Base-by-base conservation (phyloP, 495 filamentous ascomycete species). In the Hypoxylon subgilvum region DNA sequence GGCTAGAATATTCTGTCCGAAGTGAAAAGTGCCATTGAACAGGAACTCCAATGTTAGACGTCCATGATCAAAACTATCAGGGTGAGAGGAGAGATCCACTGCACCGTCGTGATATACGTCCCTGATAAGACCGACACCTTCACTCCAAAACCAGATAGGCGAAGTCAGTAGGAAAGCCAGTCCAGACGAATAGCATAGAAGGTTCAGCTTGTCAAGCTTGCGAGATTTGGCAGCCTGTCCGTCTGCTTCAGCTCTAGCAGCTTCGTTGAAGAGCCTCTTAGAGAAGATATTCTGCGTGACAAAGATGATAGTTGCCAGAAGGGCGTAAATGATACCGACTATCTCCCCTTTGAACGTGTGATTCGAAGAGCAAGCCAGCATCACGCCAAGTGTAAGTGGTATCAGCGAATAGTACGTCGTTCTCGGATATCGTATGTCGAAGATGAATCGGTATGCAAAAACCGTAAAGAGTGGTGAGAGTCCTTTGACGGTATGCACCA, bases 401-500 rank as follows among this genome's bases (percentile, higher is more conserved):
- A 97, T 78, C 27, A 99, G 84, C 9, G 95, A 97, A 57, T 96
- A 76, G 69, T 97, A 99, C 10, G 93, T 99, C 18, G 91, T 86
- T 25, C 74, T 79, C 6, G 91, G 88, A 74, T 97, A 99, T 63
- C 83, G 87, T 31, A 97, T 91, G 59, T 87, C 79, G 73, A 93
- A 96, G 65, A 96, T 75, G 55, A 94, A 70, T 10, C 95, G 87
- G 73, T 97, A 97, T 27, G 95, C 94, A 12, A 96, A 70, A 46
- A 99, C 94, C 0, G 94, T 97, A 68, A 97, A 93, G 19, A 99
- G 81, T 2, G 94, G 94, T 1, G 95, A 97, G 36, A 99, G 87
- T n/a, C 94, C 95, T 76, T 99, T 99, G 71, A 99, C 97, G 1
- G 95, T 97, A 74, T 99, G 94, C 13, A 99, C 94, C 32, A 99